Evolutionary conservation across 2,329 filamentous ascomycete genomes (phyloP).

Genomic region (Epichloe typhina): DNA sequence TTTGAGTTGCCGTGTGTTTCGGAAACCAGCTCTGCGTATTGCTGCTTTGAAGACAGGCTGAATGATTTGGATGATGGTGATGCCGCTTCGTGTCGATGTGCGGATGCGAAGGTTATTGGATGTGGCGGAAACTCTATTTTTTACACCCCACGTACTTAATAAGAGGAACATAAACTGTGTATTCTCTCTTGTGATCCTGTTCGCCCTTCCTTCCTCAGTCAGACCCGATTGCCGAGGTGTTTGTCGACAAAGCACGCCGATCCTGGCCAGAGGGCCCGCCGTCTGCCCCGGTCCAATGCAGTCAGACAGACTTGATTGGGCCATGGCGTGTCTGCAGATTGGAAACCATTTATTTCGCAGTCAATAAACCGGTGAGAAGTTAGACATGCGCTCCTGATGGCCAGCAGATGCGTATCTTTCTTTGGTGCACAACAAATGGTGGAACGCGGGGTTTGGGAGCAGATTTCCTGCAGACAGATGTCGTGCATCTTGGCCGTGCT

Average conservation of each 20-base stretch:
- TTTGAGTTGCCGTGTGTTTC: too few relatives aligned
- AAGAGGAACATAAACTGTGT: neutral
- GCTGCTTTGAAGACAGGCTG: too few relatives aligned
- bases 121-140: neutral
- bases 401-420: neutral
- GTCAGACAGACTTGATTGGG: neutral
- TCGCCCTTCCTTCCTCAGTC: neutral
- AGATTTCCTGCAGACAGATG: neutral
- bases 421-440: neutral
- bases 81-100: neutral
- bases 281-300: neutral
- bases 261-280: neutral
- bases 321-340: neutral
- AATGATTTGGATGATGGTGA: neutral
- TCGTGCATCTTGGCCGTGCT: neutral
- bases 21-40: too few relatives aligned
- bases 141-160: neutral
- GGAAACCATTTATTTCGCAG: neutral
- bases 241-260: constrained; percentile 1
- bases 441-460: neutral
- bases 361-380: neutral
- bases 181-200: neutral
- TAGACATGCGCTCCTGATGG: neutral
- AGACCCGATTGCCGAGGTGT: neutral
- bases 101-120: neutral